These are phyloP conservation scores for Aureobasidium lini DNA, from an alignment of 2,329 filamentous ascomycete genomes.

Conservation along the genomic window DNA sequence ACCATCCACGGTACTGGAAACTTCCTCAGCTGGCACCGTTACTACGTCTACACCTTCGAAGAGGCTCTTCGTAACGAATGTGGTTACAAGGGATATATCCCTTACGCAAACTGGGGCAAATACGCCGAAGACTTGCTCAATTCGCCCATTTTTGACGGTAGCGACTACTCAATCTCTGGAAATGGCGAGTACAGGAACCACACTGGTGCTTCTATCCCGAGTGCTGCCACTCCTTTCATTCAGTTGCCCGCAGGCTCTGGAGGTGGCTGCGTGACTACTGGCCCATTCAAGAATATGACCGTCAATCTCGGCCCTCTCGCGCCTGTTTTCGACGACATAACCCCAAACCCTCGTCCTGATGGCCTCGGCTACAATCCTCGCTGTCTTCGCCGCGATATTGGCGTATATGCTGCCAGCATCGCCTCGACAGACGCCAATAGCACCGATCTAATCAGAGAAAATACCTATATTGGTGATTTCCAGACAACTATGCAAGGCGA, in stretches of 20 bases:
- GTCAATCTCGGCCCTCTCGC: conserved; percentile 44
- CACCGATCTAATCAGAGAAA: conserved; percentile 18
- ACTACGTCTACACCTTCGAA: conserved; percentile 37
- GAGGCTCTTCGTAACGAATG: conserved; percentile 35
- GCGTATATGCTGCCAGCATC: conserved; percentile 14
- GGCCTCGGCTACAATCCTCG: conserved; percentile 27
- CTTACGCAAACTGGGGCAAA: conserved; percentile 48
- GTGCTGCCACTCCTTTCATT: conserved; percentile 17
- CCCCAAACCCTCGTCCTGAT: conserved; percentile 24
- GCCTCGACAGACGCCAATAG: conserved; percentile 17
- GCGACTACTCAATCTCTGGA: conserved; percentile 34
- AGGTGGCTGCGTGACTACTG: conserved; percentile 45
- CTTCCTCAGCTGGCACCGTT: conserved; percentile 32
- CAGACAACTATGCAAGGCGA: conserved; percentile 23
- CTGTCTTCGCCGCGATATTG: conserved; percentile 34
- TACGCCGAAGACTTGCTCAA: conserved; percentile 36
- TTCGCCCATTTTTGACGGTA: conserved; percentile 51
- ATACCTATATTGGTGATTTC: conserved; percentile 18
- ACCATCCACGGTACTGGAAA: conserved; percentile 21
- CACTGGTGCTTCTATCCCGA: conserved; percentile 32
- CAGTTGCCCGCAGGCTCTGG: conserved; percentile 41
- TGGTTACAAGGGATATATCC: conserved; percentile 35
- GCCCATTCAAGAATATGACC: conserved; percentile 42
- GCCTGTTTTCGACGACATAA: conserved; percentile 26
- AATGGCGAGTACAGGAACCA: conserved; percentile 26